These are phyloP conservation scores for Neoscytalidium dimidiatum DNA, from an alignment of 2,329 filamentous ascomycete species.

Conservation along the genomic window DNA sequence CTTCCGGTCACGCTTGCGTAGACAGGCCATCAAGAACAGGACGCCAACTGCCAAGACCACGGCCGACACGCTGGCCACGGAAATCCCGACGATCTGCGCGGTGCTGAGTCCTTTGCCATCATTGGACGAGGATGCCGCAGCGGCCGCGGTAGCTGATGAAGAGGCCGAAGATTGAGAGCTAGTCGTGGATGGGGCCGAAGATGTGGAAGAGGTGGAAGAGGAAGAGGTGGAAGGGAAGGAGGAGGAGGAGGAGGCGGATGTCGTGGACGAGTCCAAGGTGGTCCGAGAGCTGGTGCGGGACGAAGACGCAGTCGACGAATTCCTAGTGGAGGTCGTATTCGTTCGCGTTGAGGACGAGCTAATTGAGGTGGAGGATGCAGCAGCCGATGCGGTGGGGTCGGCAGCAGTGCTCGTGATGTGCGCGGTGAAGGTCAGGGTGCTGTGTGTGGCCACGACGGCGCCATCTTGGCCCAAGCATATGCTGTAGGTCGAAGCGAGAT, in stretches of 20 bases:
- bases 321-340: not conserved
- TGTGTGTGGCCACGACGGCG: conserved; percentile 39
- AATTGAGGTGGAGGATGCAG: not conserved
- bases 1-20: conserved; percentile 36
- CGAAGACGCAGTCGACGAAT: conserved; percentile 4
- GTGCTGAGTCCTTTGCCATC: conserved; percentile 31
- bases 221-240: conserved; percentile 24
- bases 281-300: conserved; percentile 7
- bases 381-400: not conserved
- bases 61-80: conserved; percentile 38
- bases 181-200: conserved; percentile 31
- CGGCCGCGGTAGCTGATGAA: not conserved
- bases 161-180: conserved; percentile 19
- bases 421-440: conserved; percentile 32
- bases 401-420: conserved; percentile 13
- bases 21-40: conserved; percentile 39
- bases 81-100: conserved; percentile 41
- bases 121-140: conserved; percentile 21
- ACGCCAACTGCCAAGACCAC: conserved; percentile 40
- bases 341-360: not conserved
- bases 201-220: conserved; percentile 30
- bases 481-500: conserved; percentile 33
- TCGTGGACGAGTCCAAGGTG: not conserved
- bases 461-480: conserved; percentile 37
- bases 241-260: no score